These are phyloP conservation scores for Acacia crassicarpa DNA, from an alignment of 306 rosid genomes.

Conservation along the genomic window DNA sequence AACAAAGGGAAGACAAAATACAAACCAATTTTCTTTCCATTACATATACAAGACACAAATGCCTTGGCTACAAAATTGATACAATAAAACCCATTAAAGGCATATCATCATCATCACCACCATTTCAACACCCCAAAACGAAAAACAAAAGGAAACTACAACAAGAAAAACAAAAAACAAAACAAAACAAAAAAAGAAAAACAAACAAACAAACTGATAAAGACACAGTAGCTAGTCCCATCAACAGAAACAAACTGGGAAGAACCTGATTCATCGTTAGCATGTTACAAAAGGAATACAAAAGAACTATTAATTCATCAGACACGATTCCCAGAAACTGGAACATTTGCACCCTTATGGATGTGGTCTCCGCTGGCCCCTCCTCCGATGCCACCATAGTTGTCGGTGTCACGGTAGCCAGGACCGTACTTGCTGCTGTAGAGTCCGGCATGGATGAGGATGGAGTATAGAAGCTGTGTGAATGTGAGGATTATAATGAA, in stretches of 20 bases:
- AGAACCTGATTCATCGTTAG: background rate
- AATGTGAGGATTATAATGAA: conserved; percentile 67
- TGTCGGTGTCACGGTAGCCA: conserved; percentile 67
- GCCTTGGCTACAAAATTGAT: background rate
- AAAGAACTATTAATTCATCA: background rate
- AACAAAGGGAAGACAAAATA: background rate
- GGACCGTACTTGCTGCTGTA: conserved; percentile 88
- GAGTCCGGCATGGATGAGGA: conserved; percentile 77
- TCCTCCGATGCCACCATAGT: conserved; percentile 44
- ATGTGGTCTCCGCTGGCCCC: conserved; percentile 43
- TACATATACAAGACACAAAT: background rate
- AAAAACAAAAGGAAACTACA: background rate
- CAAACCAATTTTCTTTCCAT: background rate
- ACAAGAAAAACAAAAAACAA: too few species aligned
- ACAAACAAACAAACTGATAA: background rate
- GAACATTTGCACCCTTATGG: conserved; percentile 50
- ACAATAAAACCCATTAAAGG: background rate
- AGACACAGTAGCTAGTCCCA: background rate
- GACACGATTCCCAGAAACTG: conserved; percentile 47
- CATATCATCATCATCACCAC: background rate
- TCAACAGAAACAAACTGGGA: background rate
- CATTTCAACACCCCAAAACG: background rate
- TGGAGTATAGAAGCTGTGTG: conserved; percentile 67
- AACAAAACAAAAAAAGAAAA: background rate
- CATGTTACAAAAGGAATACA: background rate